These are phyloP conservation scores for Sonneratia caseolaris DNA, from an alignment of 345 rosid genomes.

Conservation along the genomic window DNA sequence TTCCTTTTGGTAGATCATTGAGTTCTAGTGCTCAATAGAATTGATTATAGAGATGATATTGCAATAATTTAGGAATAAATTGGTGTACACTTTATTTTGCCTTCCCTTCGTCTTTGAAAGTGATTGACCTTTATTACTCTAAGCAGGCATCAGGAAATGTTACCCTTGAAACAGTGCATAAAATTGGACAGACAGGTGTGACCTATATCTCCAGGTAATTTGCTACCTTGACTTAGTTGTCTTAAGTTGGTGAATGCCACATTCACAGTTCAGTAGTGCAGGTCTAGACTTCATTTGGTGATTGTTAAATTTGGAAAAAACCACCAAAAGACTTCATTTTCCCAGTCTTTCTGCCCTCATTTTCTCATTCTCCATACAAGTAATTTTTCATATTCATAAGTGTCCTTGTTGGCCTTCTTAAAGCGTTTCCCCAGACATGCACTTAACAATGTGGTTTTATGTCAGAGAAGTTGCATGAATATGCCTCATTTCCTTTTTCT, in stretches of 20 bases:
- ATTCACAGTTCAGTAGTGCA: not conserved
- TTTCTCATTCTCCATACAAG: not conserved
- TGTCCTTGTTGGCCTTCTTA: not conserved
- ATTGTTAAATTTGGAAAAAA: not conserved
- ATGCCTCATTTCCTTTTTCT: not conserved
- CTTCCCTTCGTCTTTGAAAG: not conserved
- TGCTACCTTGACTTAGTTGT: not conserved
- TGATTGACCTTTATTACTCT: not conserved
- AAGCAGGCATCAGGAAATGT: conserved; percentile 92
- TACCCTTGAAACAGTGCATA: conserved; percentile 76
- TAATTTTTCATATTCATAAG: not conserved
- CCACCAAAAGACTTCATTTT: not conserved
- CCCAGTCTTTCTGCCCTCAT: not conserved
- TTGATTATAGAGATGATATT: not conserved
- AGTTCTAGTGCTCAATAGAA: not conserved
- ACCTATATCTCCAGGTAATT: conserved; percentile 82
- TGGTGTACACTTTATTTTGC: not conserved
- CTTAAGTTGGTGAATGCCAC: not conserved
- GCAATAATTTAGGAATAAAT: not conserved
- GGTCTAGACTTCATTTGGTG: not conserved
- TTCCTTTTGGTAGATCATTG: not conserved
- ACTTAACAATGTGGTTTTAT: not conserved
- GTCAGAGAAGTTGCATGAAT: not conserved
- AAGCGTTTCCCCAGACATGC: not conserved
- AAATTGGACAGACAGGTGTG: conserved; percentile 93